Evolutionary conservation across 2,329 filamentous ascomycete species (phyloP).

Genomic region (Truncatella angustata): DNA sequence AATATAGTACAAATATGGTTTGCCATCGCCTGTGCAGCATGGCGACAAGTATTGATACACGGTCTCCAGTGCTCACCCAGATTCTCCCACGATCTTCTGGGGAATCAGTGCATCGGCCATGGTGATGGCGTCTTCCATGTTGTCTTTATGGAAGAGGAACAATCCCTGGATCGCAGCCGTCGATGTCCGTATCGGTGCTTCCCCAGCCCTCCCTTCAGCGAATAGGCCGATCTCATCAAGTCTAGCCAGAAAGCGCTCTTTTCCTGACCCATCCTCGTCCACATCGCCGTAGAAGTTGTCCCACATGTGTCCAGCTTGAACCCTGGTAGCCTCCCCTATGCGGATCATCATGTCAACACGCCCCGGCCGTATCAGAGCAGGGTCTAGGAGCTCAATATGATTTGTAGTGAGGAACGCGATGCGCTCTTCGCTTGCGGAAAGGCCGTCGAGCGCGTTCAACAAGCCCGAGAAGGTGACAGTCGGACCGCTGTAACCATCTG

Average conservation of each 20-base stretch:
- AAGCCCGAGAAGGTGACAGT: constrained; percentile 94
- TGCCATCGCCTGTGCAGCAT: neutral
- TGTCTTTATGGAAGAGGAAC: constrained; percentile 92
- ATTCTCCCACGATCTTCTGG: constrained; percentile 50
- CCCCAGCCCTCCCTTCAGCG: constrained; percentile 49
- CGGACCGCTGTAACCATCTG: constrained; percentile 81
- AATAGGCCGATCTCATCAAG: constrained; percentile 71
- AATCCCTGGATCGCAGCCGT: constrained; percentile 91
- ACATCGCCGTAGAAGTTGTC: constrained; percentile 90
- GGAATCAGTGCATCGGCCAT: constrained; percentile 71
- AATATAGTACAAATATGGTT: neutral
- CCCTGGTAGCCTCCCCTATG: constrained; percentile 81
- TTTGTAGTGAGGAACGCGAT: constrained; percentile 95
- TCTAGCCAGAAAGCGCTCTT: constrained; percentile 67
- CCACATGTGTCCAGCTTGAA: constrained; percentile 87
- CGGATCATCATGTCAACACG: constrained; percentile 91
- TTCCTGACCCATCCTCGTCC: constrained; percentile 61
- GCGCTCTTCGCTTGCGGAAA: constrained; percentile 92
- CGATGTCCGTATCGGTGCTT: constrained; percentile 61
- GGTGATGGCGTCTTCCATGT: constrained; percentile 80
- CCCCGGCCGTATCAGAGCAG: constrained; percentile 85
- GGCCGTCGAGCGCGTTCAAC: constrained; percentile 80
- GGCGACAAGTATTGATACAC: neutral
- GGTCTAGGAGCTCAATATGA: constrained; percentile 84
- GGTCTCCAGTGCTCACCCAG: neutral